Evolutionary conservation across 2,329 filamentous ascomycete genomes (phyloP), one percentile per base, ranked within the genome.

Genomic region (Sporothrix dimorphospora): DNA sequence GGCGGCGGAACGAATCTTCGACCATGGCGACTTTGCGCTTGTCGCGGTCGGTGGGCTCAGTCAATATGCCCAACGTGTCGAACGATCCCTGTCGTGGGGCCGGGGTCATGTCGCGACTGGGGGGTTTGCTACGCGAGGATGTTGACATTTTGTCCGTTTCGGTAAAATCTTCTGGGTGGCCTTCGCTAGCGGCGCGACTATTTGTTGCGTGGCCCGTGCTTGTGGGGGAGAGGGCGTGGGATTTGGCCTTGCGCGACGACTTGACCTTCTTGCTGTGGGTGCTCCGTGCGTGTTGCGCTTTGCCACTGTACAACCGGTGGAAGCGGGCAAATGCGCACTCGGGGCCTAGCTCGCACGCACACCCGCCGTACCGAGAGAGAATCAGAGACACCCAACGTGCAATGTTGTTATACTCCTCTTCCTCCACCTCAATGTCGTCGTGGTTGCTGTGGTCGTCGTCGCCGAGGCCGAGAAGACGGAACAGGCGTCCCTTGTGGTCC

Each of bases 331-430:
- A 91, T 2, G 88, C 87, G 77, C 89, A 91, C 72, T 90, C 87
- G 53, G 83, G 81, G 8, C 88, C 88, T 16, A 89, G 79, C 72
- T 91, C 87, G 79, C 92, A 95, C 4, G 92, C 92, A 80, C 92
- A 95, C 21, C 92, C 92, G 21, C 92, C 92, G 77, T 93, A 92
- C 78, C 94, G 92, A 21, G 91, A 91, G 7, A 94, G 85, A 9
- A 94, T 90, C 53, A 85, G 87, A 69, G 89, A 86, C 7, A 93
- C 88, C 88, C 90, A 93, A 19, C 85, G 85, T 16, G 86, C 85
- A 21, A 92, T 87, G 66, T 82, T 84, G 30, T 84, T 83, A 73
- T 90, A 90, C 75, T 92, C 90, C 0, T 83, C 81, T 27, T 89
- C 87, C 71, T 87, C 86, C 72, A 90, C 83, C 14, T 87, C 85